These are phyloP conservation scores for Fusarium bactridioides DNA, from an alignment of 2,329 filamentous ascomycete species.

Conservation along the genomic window DNA sequence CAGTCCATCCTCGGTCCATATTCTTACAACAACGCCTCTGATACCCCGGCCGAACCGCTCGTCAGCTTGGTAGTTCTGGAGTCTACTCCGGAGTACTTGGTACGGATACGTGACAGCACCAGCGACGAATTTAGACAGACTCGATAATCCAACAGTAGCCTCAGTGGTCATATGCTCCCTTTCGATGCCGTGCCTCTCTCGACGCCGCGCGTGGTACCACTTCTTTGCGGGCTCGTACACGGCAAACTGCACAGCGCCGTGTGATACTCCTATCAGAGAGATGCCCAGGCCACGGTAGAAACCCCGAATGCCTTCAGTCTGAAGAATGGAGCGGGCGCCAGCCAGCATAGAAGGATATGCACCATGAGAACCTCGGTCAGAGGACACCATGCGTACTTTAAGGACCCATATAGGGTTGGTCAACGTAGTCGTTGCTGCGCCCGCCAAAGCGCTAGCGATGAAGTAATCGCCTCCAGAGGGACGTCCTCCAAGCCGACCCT, in stretches of 20 bases:
- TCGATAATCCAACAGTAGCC: constrained; percentile 83
- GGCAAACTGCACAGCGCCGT: constrained; percentile 95
- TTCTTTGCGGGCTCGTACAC: constrained; percentile 81
- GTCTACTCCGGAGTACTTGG: constrained; percentile 85
- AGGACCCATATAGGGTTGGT: constrained; percentile 99
- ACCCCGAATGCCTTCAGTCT: constrained; percentile 75
- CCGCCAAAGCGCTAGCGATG: constrained; percentile 73
- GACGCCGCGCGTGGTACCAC: constrained; percentile 60
- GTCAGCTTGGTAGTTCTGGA: constrained; percentile 89
- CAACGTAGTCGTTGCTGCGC: constrained; percentile 77
- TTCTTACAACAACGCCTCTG: constrained; percentile 73
- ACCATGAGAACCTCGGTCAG: constrained; percentile 74
- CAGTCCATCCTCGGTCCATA: constrained; percentile 81
- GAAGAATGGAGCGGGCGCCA: constrained; percentile 72
- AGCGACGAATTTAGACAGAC: constrained; percentile 83
- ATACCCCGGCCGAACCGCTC: constrained; percentile 75
- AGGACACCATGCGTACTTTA: constrained; percentile 96
- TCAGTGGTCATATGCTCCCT: constrained; percentile 65
- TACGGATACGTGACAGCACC: constrained; percentile 94
- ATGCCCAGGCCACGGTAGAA: constrained; percentile 90
- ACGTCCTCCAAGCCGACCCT: constrained; percentile 9
- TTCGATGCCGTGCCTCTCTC: constrained; percentile 26
- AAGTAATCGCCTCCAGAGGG: constrained; percentile 77
- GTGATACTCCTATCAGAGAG: constrained; percentile 84
- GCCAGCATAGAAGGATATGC: constrained; percentile 82